phyloP scores from a whole-genome alignment of 345 rosid species.

The Ceriops tagal region DNA sequence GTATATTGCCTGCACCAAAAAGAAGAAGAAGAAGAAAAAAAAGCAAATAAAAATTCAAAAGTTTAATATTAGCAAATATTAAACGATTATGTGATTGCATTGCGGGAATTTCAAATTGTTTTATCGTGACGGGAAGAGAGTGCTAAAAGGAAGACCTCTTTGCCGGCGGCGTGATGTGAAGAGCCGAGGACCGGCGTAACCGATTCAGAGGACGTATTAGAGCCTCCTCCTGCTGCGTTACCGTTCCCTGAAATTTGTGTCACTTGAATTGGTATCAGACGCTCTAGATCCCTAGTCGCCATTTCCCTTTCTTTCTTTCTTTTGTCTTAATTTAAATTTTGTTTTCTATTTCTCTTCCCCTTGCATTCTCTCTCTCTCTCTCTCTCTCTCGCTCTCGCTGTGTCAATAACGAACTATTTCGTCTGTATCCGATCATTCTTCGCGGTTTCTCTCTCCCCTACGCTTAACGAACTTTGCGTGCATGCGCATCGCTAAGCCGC shows the following conservation, averaged over 20 bases:
- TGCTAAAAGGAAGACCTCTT: conserved; percentile 36
- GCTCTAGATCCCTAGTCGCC: conserved; percentile 33
- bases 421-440: not conserved
- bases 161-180: conserved; percentile 47
- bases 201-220: conserved; percentile 26
- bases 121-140: too few species aligned
- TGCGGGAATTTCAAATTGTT: too few species aligned
- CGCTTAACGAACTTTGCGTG: conserved; percentile 6
- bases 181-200: conserved; percentile 33
- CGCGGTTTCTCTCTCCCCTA: not conserved
- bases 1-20: conserved; percentile 43
- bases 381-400: too few species aligned
- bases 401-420: too few species aligned
- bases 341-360: too few species aligned
- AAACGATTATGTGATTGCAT: too few species aligned
- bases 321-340: too few species aligned
- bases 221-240: conserved; percentile 21
- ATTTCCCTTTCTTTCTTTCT: not conserved
- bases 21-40: not conserved
- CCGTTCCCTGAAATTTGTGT: not conserved
- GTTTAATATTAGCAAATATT: too few species aligned
- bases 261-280: conserved; percentile 42
- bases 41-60: not conserved
- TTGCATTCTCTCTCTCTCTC: too few species aligned
- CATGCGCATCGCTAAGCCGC: not conserved